Conservation (phyloP, 2,329 filamentous ascomycete species). For the Penicillium sclerotiorum region DNA sequence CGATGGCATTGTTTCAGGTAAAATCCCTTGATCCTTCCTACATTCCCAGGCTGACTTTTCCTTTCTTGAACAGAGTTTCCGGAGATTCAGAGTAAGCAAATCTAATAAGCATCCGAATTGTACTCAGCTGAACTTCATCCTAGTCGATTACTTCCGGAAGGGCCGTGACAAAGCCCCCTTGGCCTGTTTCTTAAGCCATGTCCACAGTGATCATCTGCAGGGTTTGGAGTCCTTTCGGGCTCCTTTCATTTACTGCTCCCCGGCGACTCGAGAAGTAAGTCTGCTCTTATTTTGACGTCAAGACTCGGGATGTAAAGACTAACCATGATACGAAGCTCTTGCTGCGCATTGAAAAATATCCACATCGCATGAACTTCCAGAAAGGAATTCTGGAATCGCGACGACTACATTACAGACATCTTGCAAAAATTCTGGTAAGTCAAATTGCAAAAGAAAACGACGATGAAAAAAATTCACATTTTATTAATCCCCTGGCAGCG, state of each 20-base stretch:
- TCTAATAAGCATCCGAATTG: background rate
- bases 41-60: background rate
- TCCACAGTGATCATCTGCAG: conserved; percentile 85
- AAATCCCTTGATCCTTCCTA: background rate
- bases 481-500: conserved; percentile 55
- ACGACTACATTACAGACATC: conserved; percentile 74
- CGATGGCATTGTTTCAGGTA: conserved; percentile 34
- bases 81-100: conserved; percentile 66
- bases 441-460: background rate
- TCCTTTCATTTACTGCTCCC: conserved; percentile 88
- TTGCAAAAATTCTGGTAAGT: conserved; percentile 66
- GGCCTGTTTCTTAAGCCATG: conserved; percentile 87
- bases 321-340: conserved; percentile 56
- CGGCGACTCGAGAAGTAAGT: conserved; percentile 70
- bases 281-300: background rate
- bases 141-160: conserved; percentile 80
- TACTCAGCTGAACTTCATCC: background rate
- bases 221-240: conserved; percentile 76
- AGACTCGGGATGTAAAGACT: background rate
- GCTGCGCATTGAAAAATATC: conserved; percentile 75
- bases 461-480: background rate
- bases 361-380: conserved; percentile 78
- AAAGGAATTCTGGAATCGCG: conserved; percentile 75
- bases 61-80: conserved; percentile 66
- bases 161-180: conserved; percentile 63